Conservation (phyloP, 352 stramenopile species). For the Pythium phragmiticola region DNA sequence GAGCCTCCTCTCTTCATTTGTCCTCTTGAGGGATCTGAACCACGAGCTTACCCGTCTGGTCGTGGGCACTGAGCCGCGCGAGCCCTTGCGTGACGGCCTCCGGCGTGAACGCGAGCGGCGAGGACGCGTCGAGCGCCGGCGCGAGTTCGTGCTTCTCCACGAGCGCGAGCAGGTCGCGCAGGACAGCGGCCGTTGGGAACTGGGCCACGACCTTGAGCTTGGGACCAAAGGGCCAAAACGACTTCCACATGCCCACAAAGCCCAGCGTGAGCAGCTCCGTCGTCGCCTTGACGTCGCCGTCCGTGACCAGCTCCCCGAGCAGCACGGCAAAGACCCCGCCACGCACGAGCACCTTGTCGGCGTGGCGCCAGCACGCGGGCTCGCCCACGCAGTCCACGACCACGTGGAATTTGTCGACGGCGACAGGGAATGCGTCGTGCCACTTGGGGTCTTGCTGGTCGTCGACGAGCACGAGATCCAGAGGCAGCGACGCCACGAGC, state of each 20-base stretch:
- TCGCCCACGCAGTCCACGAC: conserved; percentile 40
- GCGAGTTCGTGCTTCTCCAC: conserved; percentile 39
- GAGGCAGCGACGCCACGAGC: conserved; percentile 37
- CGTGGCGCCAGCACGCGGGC: conserved; percentile 25
- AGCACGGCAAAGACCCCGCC: conserved; percentile 27
- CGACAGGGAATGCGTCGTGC: conserved; percentile 31
- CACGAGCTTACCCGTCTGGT: conserved; percentile 72
- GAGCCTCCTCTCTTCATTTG: background rate
- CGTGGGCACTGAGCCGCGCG: conserved; percentile 42
- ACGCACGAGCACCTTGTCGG: conserved; percentile 22
- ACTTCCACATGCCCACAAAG: conserved; percentile 27
- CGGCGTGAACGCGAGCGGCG: conserved; percentile 66
- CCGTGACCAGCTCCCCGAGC: conserved; percentile 24
- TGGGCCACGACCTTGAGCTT: conserved; percentile 29
- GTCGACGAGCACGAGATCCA: conserved; percentile 35
- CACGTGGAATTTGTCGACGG: conserved; percentile 23
- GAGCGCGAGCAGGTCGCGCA: conserved; percentile 41
- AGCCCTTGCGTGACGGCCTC: conserved; percentile 61
- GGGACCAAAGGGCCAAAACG: conserved; percentile 27
- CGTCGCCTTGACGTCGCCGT: conserved; percentile 22
- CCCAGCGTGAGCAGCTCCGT: conserved; percentile 31
- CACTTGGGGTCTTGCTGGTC: conserved; percentile 36
- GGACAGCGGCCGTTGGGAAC: conserved; percentile 33
- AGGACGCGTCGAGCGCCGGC: conserved; percentile 46
- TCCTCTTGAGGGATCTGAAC: conserved; percentile 34